A percentile compares a stretch with the other conserved stretches of the same genome.
These are phyloP conservation scores for Russula vinacea DNA, from an alignment of 768 basidiomycete genomes.

Conservation along the genomic window DNA sequence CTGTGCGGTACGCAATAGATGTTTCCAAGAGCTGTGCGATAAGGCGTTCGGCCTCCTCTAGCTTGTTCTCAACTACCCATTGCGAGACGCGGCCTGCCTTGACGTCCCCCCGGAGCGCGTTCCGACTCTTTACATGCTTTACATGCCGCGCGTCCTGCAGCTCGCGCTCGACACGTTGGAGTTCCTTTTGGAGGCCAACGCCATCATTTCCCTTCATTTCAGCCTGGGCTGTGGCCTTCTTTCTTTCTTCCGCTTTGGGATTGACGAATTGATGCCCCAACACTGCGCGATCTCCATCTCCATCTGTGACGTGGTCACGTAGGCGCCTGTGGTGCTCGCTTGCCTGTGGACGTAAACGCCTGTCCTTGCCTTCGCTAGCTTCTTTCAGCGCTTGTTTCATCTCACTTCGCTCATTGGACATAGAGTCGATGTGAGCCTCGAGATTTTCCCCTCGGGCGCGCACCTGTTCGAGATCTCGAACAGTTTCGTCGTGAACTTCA, in stretches of 20 bases:
- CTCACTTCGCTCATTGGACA: conserved; percentile 70
- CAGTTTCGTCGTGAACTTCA: conserved; percentile 68
- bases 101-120: conserved; percentile 69
- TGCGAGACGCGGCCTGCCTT: conserved; percentile 66
- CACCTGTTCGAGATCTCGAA: conserved; percentile 72
- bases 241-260: conserved; percentile 60
- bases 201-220: conserved; percentile 69
- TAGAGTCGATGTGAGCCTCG: conserved; percentile 67
- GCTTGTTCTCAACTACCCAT: conserved; percentile 59
- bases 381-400: conserved; percentile 65
- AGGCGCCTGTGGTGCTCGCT: conserved; percentile 64
- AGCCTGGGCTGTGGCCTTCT: conserved; percentile 56
- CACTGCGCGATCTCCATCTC: conserved; percentile 90
- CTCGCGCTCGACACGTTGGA: conserved; percentile 67
- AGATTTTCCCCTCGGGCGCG: conserved; percentile 70
- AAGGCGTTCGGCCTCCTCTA: conserved; percentile 64
- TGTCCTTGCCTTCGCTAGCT: conserved; percentile 74
- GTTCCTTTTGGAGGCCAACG: conserved; percentile 65
- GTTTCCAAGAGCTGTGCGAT: conserved; percentile 81
- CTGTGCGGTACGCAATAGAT: conserved; percentile 71
- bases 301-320: conserved; percentile 87
- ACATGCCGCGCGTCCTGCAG: conserved; percentile 62
- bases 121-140: no score
- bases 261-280: conserved; percentile 85
- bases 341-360: conserved; percentile 67